These are phyloP conservation scores for Rhodotorula sp. DNA, from an alignment of 1,284 basidiomycete genomes.

Conservation along the genomic window DNA sequence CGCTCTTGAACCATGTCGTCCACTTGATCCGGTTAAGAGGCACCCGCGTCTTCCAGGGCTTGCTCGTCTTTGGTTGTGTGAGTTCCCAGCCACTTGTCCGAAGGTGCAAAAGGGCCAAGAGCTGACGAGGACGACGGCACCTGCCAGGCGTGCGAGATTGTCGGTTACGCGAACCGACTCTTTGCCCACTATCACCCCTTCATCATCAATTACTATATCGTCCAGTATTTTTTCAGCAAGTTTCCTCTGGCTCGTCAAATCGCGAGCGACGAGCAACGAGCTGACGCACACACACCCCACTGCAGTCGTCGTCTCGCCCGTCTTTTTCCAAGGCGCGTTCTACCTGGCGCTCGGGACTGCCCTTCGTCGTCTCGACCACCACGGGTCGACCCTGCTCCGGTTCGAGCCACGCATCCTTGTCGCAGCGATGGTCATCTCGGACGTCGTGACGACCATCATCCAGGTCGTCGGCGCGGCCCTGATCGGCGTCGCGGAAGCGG, in stretches of 20 bases:
- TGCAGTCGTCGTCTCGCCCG: slow-evolving; percentile 51
- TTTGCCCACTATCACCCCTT: slow-evolving; percentile 37
- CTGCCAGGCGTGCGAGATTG: slow-evolving; percentile 35
- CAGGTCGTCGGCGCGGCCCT: slow-evolving; percentile 52
- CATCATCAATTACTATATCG: slow-evolving; percentile 40
- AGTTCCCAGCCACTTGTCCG: not conserved
- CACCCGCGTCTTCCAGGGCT: slow-evolving; percentile 32
- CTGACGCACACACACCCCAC: slow-evolving; percentile 34
- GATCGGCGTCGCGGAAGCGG: slow-evolving; percentile 51
- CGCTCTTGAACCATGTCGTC: slow-evolving; percentile 43
- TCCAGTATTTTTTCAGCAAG: slow-evolving; percentile 16
- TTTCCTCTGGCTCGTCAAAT: not conserved
- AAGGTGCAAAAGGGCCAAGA: not conserved
- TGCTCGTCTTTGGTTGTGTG: slow-evolving; percentile 25
- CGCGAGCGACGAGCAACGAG: no score
- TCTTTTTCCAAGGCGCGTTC: slow-evolving; percentile 51
- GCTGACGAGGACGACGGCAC: not conserved
- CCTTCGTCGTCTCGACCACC: slow-evolving; percentile 39
- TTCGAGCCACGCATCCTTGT: slow-evolving; percentile 16
- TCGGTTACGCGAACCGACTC: slow-evolving; percentile 38
- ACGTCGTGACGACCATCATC: slow-evolving; percentile 49
- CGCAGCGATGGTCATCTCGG: slow-evolving; percentile 48
- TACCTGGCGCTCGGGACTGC: slow-evolving; percentile 44
- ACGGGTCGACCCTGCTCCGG: slow-evolving; percentile 13
- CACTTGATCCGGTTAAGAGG: slow-evolving; percentile 34